Evolutionary conservation across 306 rosid species (phyloP).

Genomic region (Sphenostylis stenocarpa): DNA sequence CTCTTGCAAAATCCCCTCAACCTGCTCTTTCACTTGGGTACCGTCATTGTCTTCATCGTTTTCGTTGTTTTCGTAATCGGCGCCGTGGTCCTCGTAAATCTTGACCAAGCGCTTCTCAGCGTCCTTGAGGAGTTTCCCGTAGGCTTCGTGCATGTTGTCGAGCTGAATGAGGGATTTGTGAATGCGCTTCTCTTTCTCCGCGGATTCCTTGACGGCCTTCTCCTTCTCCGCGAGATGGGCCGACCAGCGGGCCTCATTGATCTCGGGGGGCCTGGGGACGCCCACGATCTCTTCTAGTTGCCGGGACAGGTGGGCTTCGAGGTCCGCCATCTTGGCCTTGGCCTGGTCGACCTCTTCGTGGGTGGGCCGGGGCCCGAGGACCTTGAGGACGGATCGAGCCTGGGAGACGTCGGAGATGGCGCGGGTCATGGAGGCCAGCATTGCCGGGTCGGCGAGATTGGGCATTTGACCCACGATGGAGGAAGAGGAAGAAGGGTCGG

Average conservation of each 20-base stretch:
- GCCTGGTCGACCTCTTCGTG: constrained; percentile 80
- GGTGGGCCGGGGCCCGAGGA: constrained; percentile 77
- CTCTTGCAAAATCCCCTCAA: constrained; percentile 63
- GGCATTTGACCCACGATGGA: constrained; percentile 60
- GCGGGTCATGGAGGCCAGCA: constrained; percentile 69
- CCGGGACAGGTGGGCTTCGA: constrained; percentile 59
- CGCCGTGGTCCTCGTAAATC: constrained; percentile 57
- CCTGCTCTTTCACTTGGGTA: constrained; percentile 52
- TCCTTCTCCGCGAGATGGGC: constrained; percentile 53
- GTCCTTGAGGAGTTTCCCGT: constrained; percentile 71
- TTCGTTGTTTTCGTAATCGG: background rate
- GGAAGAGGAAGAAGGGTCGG: background rate
- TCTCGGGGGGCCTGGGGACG: constrained; percentile 64
- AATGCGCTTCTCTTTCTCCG: constrained; percentile 59
- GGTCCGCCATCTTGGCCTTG: constrained; percentile 47
- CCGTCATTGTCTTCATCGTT: constrained; percentile 4
- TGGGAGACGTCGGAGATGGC: constrained; percentile 82
- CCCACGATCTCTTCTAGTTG: constrained; percentile 65
- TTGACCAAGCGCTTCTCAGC: constrained; percentile 74
- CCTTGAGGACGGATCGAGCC: constrained; percentile 68
- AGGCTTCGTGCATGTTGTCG: constrained; percentile 79
- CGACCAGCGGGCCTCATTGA: constrained; percentile 59
- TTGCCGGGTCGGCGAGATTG: constrained; percentile 57
- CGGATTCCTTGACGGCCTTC: constrained; percentile 42
- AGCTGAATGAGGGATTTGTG: constrained; percentile 59